phyloP scores from a whole-genome alignment of 306 rosid genomes.

The Dryas alaskensis region DNA sequence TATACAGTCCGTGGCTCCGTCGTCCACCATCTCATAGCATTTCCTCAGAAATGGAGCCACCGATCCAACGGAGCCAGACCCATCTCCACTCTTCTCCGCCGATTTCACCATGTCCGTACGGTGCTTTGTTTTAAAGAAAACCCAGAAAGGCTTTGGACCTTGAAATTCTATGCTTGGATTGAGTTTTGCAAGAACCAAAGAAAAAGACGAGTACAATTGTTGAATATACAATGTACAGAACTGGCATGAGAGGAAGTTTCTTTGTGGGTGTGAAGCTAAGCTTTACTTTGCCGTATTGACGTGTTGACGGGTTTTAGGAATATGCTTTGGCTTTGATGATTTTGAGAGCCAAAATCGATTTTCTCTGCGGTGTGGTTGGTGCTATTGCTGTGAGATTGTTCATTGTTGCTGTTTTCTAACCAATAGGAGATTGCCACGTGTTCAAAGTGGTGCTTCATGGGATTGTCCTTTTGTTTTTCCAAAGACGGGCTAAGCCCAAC shows the following conservation, averaged over 20 bases:
- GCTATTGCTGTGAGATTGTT: neutral
- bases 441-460: neutral
- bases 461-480: too few species aligned
- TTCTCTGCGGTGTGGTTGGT: neutral
- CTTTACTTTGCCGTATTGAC: neutral
- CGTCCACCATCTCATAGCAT: conserved; percentile 78
- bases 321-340: neutral
- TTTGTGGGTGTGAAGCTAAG: too few species aligned
- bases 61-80: conserved; percentile 25
- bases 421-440: neutral
- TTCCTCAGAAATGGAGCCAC: conserved; percentile 71
- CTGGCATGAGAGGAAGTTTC: neutral
- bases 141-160: neutral
- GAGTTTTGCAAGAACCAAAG: neutral
- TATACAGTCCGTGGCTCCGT: conserved; percentile 44
- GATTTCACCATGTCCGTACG: conserved; percentile 55
- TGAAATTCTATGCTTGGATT: neutral
- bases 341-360: neutral
- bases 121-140: neutral
- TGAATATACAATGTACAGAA: neutral
- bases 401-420: neutral
- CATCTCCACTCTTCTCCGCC: conserved; percentile 33
- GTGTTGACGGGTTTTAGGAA: neutral
- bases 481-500: neutral
- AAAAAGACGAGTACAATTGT: neutral